phyloP scores from a whole-genome alignment of 1,139 yeast genomes.

The Schwanniomyces etchellsii region DNA sequence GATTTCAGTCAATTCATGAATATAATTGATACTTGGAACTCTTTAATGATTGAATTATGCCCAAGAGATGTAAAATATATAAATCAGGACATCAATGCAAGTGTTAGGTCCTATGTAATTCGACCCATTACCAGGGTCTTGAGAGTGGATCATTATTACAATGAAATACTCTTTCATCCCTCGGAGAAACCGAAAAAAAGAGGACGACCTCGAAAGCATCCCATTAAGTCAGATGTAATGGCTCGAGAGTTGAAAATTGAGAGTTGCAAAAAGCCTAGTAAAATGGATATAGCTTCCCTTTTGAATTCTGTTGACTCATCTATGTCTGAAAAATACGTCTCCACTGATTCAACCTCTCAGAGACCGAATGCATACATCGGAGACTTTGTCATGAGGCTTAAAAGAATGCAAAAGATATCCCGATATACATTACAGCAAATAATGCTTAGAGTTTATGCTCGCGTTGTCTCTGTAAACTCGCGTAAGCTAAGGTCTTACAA shows the following conservation, averaged over 20 bases:
- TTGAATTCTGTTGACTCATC: background rate
- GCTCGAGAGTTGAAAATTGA: background rate
- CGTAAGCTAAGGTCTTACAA: conserved; percentile 62
- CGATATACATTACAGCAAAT: conserved; percentile 60
- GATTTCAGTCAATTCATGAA: conserved; percentile 30
- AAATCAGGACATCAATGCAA: conserved; percentile 28
- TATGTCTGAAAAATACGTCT: background rate
- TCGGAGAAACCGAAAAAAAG: background rate
- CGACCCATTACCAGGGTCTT: conserved; percentile 19
- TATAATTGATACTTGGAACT: conserved; percentile 39
- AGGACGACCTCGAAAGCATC: background rate
- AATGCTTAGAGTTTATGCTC: conserved; percentile 63
- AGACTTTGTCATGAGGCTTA: conserved; percentile 25
- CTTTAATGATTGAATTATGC: conserved; percentile 29
- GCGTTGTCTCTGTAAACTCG: conserved; percentile 76
- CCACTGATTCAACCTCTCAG: background rate
- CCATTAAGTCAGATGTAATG: background rate
- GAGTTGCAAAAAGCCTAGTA: background rate
- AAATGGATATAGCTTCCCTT: background rate
- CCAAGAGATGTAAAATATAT: conserved; percentile 17
- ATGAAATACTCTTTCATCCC: background rate
- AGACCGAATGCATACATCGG: background rate
- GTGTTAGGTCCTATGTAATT: conserved; percentile 19
- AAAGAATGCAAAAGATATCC: conserved; percentile 40
- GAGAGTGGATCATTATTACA: background rate